phyloP scores from a whole-genome alignment of 1,139 yeast species.

The Hyphopichia wangnamkhiaoensis region DNA sequence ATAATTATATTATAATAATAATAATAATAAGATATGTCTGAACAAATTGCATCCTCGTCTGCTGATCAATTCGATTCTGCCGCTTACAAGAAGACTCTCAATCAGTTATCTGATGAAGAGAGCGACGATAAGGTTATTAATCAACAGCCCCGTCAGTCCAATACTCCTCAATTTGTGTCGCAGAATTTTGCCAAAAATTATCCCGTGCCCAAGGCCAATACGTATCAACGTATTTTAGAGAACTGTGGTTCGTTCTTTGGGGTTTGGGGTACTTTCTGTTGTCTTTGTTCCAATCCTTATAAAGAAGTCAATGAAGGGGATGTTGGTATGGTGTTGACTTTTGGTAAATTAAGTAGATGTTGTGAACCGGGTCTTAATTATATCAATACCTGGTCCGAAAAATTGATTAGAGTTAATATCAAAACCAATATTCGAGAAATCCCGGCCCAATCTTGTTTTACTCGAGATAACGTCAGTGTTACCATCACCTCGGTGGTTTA shows the following conservation, averaged over 20 bases:
- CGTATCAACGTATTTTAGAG: constrained; percentile 44
- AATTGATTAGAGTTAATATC: constrained; percentile 52
- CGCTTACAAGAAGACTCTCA: constrained; percentile 1
- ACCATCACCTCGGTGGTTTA: constrained; percentile 66
- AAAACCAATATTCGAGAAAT: constrained; percentile 65
- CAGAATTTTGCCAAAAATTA: constrained; percentile 39
- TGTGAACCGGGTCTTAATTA: constrained; percentile 72
- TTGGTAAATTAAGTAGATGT: constrained; percentile 66
- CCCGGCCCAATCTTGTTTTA: constrained; percentile 68
- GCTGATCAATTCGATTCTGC: constrained; percentile 4
- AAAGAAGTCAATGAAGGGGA: constrained; percentile 65
- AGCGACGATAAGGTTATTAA: neutral
- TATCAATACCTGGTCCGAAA: constrained; percentile 67
- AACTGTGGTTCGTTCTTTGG: constrained; percentile 53
- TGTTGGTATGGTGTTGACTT: constrained; percentile 68
- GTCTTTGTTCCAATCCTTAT: constrained; percentile 63
- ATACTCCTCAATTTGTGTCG: constrained; percentile 33
- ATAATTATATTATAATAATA: too few species aligned
- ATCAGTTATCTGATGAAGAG: neutral
- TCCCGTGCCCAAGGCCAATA: constrained; percentile 35
- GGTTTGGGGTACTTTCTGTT: constrained; percentile 60
- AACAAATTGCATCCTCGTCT: neutral
- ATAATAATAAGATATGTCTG: too few species aligned
- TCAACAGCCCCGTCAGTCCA: constrained; percentile 16
- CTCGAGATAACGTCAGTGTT: constrained; percentile 69